Evolutionary conservation across 1,284 basidiomycete genomes (phyloP).

Genomic region (Cutaneotrichosporon mucoides): DNA sequence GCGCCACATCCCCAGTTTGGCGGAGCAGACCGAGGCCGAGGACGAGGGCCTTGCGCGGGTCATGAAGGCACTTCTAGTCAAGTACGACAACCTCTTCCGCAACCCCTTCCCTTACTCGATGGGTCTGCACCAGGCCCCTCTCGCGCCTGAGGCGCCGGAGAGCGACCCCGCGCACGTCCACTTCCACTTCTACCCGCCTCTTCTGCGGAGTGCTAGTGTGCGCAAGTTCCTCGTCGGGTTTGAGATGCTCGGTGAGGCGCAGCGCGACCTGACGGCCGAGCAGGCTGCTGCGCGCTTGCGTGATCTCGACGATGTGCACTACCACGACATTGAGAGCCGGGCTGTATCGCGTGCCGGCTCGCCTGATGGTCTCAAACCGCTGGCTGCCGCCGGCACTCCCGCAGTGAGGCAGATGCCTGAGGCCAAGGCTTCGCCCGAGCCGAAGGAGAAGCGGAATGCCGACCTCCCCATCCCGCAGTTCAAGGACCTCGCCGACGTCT

Average conservation of each 20-base stretch:
- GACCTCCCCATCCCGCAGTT: constrained; percentile 63
- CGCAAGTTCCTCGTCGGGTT: constrained; percentile 93
- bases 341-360: neutral
- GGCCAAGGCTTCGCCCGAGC: neutral
- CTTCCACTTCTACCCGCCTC: constrained; percentile 82
- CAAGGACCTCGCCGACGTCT: constrained; percentile 59
- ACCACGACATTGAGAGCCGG: constrained; percentile 42
- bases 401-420: no score
- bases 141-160: constrained; percentile 47
- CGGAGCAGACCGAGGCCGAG: constrained; percentile 60
- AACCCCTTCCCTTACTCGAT: constrained; percentile 93
- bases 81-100: constrained; percentile 79
- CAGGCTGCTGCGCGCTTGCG: constrained; percentile 71
- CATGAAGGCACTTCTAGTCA: constrained; percentile 64
- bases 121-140: constrained; percentile 81
- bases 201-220: constrained; percentile 75
- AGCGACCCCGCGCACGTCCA: constrained; percentile 69
- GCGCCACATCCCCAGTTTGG: constrained; percentile 69
- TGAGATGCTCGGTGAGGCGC: constrained; percentile 86
- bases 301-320: constrained; percentile 56
- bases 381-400: neutral
- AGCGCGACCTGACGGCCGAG: constrained; percentile 86
- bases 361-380: neutral
- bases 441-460: constrained; percentile 44
- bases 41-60: constrained; percentile 62